Conservation (phyloP, 306 rosid genomes). For the Prunus padus region DNA sequence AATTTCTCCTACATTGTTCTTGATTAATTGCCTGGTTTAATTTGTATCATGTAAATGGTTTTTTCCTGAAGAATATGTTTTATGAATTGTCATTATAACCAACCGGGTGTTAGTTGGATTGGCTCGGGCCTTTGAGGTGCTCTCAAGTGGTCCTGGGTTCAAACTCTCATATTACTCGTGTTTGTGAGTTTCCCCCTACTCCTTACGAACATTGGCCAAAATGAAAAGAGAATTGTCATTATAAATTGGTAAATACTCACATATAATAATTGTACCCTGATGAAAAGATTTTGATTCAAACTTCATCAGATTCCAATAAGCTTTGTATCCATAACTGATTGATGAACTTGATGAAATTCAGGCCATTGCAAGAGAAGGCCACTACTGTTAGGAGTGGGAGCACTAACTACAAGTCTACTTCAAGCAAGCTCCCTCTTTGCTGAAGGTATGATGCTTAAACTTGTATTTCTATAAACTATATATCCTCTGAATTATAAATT, state of each 20-base stretch:
- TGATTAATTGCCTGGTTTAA: not conserved
- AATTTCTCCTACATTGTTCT: not conserved
- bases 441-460: slow-evolving; percentile 48
- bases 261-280: too few species aligned
- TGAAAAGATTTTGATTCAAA: too few species aligned
- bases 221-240: too few species aligned
- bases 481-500: not conserved
- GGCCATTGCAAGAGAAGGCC: slow-evolving; percentile 73
- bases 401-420: slow-evolving; percentile 54
- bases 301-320: not conserved
- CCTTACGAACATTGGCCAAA: too few species aligned
- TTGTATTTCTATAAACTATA: not conserved
- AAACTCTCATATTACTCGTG: too few species aligned
- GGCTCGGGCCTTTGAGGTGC: too few species aligned
- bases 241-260: too few species aligned
- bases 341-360: slow-evolving; percentile 21
- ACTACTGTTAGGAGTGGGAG: slow-evolving; percentile 72
- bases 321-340: not conserved
- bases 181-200: too few species aligned
- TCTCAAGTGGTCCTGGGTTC: too few species aligned
- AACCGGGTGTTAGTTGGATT: too few species aligned
- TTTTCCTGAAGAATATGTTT: too few species aligned
- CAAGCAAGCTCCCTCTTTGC: slow-evolving; percentile 59
- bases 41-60: not conserved
- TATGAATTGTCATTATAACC: too few species aligned